phyloP scores from a whole-genome alignment of 129 eudicot genomes.

The Lonicera japonica region DNA sequence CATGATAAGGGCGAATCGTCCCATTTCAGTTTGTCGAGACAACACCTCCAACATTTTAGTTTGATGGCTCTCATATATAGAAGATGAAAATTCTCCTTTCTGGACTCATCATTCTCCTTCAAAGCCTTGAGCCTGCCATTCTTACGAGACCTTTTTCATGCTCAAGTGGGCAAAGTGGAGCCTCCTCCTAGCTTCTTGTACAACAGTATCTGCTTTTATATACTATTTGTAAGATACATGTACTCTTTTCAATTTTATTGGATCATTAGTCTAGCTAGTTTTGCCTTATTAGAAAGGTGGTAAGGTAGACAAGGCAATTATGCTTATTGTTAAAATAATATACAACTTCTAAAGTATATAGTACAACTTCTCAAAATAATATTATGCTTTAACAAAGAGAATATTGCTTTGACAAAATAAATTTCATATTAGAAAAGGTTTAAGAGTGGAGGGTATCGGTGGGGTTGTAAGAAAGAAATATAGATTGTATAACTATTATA shows the following conservation, averaged over 20 bases:
- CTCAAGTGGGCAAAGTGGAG: neutral
- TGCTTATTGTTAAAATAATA: no score
- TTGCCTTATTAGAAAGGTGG: neutral
- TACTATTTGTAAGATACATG: neutral
- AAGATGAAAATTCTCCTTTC: conserved; percentile 10
- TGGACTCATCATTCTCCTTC: conserved; percentile 5
- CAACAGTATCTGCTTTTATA: no score
- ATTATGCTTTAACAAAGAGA: no score
- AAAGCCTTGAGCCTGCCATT: neutral
- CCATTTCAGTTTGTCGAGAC: conserved; percentile 16
- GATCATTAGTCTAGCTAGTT: neutral
- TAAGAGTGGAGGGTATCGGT: no score
- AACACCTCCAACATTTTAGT: conserved; percentile 22
- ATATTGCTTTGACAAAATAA: no score
- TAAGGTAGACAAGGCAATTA: no score
- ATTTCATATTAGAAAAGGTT: no score
- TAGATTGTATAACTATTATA: no score
- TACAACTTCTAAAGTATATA: no score
- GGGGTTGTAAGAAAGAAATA: no score
- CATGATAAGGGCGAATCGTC: conserved; percentile 38
- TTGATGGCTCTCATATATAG: neutral
- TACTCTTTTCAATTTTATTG: neutral
- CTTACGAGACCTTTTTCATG: neutral
- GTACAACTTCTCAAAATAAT: no score
- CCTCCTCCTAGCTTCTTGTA: no score